Percentiles rank a stretch among this genome's conserved stretches.
These are phyloP conservation scores for Salix dunnii DNA, from an alignment of 345 rosid species.

Conservation along the genomic window DNA sequence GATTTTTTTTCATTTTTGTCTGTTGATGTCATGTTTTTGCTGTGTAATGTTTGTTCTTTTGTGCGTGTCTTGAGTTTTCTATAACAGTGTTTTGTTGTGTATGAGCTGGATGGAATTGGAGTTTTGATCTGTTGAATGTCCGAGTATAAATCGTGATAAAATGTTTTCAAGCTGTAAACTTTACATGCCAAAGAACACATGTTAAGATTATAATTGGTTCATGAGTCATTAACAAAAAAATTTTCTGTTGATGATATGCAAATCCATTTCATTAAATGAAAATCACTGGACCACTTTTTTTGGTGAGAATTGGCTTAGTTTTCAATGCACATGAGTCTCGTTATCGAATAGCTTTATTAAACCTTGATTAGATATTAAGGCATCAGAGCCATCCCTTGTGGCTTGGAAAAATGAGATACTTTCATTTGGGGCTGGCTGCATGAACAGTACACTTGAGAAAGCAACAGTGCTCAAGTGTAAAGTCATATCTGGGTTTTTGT, in stretches of 20 bases:
- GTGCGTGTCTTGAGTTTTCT: background rate
- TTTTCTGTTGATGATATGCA: background rate
- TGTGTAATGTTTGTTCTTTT: background rate
- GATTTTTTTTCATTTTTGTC: conserved; percentile 7
- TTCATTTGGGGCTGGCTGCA: background rate
- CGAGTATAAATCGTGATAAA: background rate
- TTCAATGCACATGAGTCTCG: background rate
- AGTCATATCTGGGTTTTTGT: background rate
- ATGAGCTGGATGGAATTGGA: background rate
- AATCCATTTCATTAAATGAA: background rate
- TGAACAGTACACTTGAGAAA: background rate
- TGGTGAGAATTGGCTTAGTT: background rate
- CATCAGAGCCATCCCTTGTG: background rate
- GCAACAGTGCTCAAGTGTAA: background rate
- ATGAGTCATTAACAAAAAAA: background rate
- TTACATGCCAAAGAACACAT: background rate
- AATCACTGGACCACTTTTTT: background rate
- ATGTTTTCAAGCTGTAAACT: background rate
- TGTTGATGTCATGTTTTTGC: background rate
- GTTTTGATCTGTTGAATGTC: background rate
- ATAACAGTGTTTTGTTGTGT: background rate
- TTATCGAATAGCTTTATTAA: background rate
- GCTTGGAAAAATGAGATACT: background rate
- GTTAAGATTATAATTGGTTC: background rate
- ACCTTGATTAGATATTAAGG: background rate